Evolutionary conservation across 192 early-diverging fungal species (phyloP).

Genomic region (Backusella mclennaniae): DNA sequence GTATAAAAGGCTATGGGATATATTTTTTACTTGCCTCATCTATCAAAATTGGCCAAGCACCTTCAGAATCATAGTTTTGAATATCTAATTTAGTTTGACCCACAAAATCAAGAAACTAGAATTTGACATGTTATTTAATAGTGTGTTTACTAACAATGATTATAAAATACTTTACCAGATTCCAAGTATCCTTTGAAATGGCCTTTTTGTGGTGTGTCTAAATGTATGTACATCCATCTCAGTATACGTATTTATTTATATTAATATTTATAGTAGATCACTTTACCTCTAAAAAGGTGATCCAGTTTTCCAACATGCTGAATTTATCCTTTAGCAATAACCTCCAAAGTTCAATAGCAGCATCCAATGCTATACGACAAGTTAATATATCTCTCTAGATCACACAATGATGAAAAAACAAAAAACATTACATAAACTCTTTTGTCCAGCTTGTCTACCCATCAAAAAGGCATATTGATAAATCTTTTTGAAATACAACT

Average conservation of each 20-base stretch:
- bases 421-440: constrained; percentile 57
- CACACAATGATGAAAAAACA: too few relatives aligned
- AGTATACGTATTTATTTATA: not conserved
- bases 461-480: constrained; percentile 80
- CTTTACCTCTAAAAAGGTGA: constrained; percentile 59
- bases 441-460: constrained; percentile 67
- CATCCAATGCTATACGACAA: constrained; percentile 56
- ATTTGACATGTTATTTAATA: not conserved
- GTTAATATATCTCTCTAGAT: too few relatives aligned
- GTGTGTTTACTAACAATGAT: not conserved
- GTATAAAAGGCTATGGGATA: not conserved
- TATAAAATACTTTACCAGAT: constrained; percentile 48
- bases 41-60: constrained; percentile 85
- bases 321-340: constrained; percentile 62
- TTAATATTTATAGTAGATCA: not conserved
- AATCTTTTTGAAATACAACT: constrained; percentile 60
- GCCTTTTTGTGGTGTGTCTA: constrained; percentile 73
- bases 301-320: constrained; percentile 64
- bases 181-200: constrained; percentile 85
- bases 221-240: not conserved
- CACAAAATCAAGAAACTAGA: constrained; percentile 75
- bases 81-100: constrained; percentile 60
- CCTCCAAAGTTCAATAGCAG: constrained; percentile 74
- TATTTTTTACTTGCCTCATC: constrained; percentile 52
- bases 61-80: constrained; percentile 70